These are phyloP conservation scores for Xanthoceras sorbifolium DNA, from an alignment of 345 rosid species.

Conservation along the genomic window DNA sequence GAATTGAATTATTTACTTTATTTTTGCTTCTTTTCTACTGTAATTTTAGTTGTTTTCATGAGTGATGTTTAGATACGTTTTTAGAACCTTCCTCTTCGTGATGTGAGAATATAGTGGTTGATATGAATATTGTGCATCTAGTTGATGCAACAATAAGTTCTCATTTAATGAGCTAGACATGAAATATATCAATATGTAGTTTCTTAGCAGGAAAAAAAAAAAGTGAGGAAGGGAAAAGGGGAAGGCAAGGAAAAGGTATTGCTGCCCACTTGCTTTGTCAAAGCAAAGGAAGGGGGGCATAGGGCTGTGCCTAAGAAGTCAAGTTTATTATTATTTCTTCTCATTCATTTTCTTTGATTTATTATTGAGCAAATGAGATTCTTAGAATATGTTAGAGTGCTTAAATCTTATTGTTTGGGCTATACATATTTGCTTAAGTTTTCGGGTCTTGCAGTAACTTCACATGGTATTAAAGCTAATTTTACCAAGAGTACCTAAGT, in stretches of 20 bases:
- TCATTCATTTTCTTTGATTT: background rate
- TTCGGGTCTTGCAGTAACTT: background rate
- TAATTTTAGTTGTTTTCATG: no score
- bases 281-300: background rate
- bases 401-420: background rate
- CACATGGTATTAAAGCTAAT: background rate
- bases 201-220: background rate
- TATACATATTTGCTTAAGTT: background rate
- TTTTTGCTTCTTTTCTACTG: background rate
- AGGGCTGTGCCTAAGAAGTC: background rate
- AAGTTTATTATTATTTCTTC: background rate
- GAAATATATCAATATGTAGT: background rate
- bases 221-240: background rate
- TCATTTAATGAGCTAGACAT: background rate
- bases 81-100: background rate
- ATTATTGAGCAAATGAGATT: background rate
- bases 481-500: no score
- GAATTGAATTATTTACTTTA: background rate
- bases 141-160: background rate
- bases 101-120: background rate
- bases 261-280: background rate
- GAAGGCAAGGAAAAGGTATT: background rate
- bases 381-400: no score
- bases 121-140: background rate
- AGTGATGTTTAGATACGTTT: background rate